A percentile compares a stretch with the other conserved stretches of the same genome.
phyloP scores from a whole-genome alignment of 257 asterid species.

The Sherardia arvensis region DNA sequence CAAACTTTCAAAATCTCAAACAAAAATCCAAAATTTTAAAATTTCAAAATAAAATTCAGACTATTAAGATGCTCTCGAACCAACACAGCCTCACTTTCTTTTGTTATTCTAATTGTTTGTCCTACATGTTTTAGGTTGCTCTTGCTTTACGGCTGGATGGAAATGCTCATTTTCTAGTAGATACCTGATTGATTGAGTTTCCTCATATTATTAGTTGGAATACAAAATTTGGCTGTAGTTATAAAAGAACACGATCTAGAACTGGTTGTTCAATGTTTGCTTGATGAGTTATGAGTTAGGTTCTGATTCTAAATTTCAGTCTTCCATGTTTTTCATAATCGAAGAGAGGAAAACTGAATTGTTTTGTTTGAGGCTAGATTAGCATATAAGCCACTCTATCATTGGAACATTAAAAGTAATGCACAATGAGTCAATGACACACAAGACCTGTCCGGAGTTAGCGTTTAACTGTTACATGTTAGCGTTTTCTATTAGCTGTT shows the following conservation, averaged over 20 bases:
- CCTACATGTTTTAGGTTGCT: slow-evolving; percentile 60
- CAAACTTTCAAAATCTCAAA: no score
- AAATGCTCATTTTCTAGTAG: background rate
- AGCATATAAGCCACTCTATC: background rate
- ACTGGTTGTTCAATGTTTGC: background rate
- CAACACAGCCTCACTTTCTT: no score
- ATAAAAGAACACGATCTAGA: background rate
- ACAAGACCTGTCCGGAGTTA: no score
- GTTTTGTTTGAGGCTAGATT: background rate
- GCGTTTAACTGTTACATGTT: no score
- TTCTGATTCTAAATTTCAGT: background rate
- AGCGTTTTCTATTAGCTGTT: no score
- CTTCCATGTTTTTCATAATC: background rate
- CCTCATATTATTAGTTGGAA: background rate
- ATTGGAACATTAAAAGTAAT: background rate
- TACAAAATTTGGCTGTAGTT: background rate
- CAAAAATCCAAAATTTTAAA: no score
- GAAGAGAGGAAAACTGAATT: background rate
- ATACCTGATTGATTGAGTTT: background rate
- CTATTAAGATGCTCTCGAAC: no score
- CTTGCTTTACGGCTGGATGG: slow-evolving; percentile 93
- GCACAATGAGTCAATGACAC: no score
- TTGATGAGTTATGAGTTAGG: background rate
- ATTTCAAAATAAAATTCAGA: no score
- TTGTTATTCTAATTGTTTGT: slow-evolving; percentile 18